Evolutionary conservation across 2,329 filamentous ascomycete genomes (phyloP), one percentile per base, ranked within the genome.

Genomic region (Furcasterigmium furcatum): DNA sequence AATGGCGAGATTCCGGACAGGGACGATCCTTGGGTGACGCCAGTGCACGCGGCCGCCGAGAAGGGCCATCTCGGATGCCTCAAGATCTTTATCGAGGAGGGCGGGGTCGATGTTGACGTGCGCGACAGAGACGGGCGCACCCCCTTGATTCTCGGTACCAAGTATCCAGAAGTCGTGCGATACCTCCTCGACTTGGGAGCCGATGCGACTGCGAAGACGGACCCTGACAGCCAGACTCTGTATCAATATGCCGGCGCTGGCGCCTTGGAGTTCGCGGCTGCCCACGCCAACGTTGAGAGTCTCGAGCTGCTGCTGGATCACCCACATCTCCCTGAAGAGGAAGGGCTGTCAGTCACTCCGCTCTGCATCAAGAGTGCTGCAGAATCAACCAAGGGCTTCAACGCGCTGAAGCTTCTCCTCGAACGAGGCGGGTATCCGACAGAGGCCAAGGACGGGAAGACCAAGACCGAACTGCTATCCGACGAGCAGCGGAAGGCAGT

Each of bases 181-280:
- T 46, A 46, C 34, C 45, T 46, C 25, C 29, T 46, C 13, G 39
- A 25, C 19, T 20, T 24, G 30, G 45, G 45, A 9, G 45, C 45
- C 20, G 40, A 46, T 38, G 39, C 45, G 5, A 43, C 40, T 4
- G 18, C 36, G 21, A 46, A 22, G 24, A 46, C 32, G 12, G 21
- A 38, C 4, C n/a, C 10, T 19, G n/a, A 14, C 5, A 5, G 16
- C 5, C 12, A 16, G 16, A 10, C 6, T 4, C 7, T 36, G 16
- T 14, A 18, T 4, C 18, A 12, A 9, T 20, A 36, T 18, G 34
- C n/a, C 6, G 34, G n/a, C n/a, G 16, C 18, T 12, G 34, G 19
- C 16, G 16, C 34, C 3, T 9, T 36, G n/a, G 34, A 19, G 16
- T 18, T 9, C 12, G 34, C 34, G 10, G 34, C 34, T 36, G n/a